Conservation (phyloP, 2,329 filamentous ascomycete genomes). For the Hymenoscyphus fructigenus region DNA sequence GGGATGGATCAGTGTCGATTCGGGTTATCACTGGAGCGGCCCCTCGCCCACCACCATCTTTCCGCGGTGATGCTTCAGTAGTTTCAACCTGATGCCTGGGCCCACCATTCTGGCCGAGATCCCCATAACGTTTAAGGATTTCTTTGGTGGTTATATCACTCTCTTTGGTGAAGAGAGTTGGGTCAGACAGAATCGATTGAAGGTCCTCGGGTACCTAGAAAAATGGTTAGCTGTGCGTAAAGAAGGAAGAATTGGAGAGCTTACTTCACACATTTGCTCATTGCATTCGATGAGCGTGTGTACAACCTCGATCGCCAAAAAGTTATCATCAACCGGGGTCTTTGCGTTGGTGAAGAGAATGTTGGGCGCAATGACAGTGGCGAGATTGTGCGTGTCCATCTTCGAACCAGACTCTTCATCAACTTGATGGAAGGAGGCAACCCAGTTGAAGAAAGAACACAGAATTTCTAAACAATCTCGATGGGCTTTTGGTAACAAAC, state of each 20-base stretch:
- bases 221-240: not conserved
- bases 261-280: conserved; percentile 95
- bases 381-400: conserved; percentile 98
- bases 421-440: conserved; percentile 92
- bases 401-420: conserved; percentile 97
- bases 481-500: conserved; percentile 86
- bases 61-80: conserved; percentile 52
- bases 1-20: conserved; percentile 84
- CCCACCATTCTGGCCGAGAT: conserved; percentile 56
- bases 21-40: conserved; percentile 57
- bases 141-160: conserved; percentile 95
- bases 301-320: conserved; percentile 90
- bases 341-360: conserved; percentile 75
- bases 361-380: conserved; percentile 96
- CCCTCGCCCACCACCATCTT: conserved; percentile 45
- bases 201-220: conserved; percentile 87
- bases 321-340: conserved; percentile 78
- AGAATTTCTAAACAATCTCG: conserved; percentile 93
- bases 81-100: conserved; percentile 60
- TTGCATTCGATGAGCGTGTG: conserved; percentile 89
- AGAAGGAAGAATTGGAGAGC: conserved; percentile 35
- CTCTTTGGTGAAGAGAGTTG: conserved; percentile 69
- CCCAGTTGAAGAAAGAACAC: conserved; percentile 96
- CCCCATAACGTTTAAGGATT: conserved; percentile 89
- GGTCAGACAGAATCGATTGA: conserved; percentile 80